Conservation (phyloP, 148 eudicot genomes). For the Pouteria glomerata region DNA sequence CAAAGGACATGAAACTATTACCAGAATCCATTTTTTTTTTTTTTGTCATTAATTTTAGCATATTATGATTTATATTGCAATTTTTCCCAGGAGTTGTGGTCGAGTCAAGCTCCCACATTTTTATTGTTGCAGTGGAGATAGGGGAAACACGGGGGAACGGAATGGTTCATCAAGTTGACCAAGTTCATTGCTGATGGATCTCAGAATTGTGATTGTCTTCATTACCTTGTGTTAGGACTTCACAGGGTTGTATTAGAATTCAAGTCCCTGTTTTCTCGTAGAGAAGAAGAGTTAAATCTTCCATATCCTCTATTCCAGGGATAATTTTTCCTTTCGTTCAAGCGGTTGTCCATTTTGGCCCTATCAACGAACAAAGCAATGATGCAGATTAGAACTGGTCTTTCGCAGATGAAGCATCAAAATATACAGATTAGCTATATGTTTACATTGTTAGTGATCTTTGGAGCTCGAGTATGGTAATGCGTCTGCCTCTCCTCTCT, state of each 20-base stretch:
- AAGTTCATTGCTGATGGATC: neutral
- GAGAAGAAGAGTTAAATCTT: neutral
- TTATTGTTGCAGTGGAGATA: constrained; percentile 78
- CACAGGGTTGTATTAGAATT: neutral
- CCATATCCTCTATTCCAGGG: neutral
- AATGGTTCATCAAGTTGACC: constrained; percentile 10
- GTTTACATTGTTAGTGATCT: too few species aligned
- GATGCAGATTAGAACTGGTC: too few species aligned
- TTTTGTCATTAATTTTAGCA: neutral
- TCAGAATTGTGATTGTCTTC: neutral
- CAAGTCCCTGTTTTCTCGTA: neutral
- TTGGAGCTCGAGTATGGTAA: too few species aligned
- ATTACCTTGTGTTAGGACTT: neutral
- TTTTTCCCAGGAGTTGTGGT: constrained; percentile 61
- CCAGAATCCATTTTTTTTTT: too few species aligned
- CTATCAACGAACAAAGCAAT: neutral
- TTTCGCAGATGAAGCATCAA: too few species aligned
- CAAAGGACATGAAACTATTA: neutral
- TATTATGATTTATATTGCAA: neutral
- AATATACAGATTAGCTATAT: too few species aligned
- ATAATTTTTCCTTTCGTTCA: neutral
- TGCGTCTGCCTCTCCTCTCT: too few species aligned
- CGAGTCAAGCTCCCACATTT: constrained; percentile 79
- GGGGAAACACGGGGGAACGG: constrained; percentile 39
- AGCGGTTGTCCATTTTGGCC: neutral